Evolutionary conservation across 2,329 filamentous ascomycete species (phyloP), one percentile per base, ranked within the genome.

Genomic region (Albophoma yamanashiensis): DNA sequence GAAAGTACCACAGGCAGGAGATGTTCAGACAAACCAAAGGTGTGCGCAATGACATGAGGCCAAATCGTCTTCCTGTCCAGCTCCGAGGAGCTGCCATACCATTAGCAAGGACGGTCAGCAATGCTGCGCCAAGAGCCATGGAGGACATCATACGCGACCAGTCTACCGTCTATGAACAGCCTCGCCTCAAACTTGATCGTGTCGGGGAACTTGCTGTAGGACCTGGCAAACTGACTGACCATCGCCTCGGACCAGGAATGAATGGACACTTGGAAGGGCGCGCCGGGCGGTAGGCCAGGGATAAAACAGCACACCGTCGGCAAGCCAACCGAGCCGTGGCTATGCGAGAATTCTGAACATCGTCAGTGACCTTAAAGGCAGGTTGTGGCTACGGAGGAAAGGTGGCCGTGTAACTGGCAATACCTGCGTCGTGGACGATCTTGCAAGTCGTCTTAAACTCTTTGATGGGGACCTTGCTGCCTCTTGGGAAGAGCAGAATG

Each of bases 381-480:
- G 17, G 7, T 9, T 14, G 50, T 25, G 14, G 1, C 50, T 22
- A 56, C 17, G 15, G 34, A 6, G 27, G 14, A 12, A 31, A 14
- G 27, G 20, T 6, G 14, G 34, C 25, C 42, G 42, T 4, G n/a
- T 40, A 0, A 3, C 17, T 14, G 7, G 55, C 63, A 73, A 62
- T 65, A 78, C 78, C 78, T 56, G 70, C 60, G 67, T 83, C 80
- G 7, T 78, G 76, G n/a, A 86, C 81, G 39, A 88, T 84, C 70
- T 89, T 88, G 71, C 89, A 95, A 62, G 84, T 80, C 9, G 89
- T 90, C 69, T 86, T 87, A 79, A 94, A 96, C 73, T 95, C 91
- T 72, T 90, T 89, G 59, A 92, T 74, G 1, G 91, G 91, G 15
- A 88, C 71, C 66, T 85, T 86, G 66, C 80, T 85, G 62, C 82